phyloP scores from a whole-genome alignment of 163 green algal genomes.

The Chlorella variabilis region DNA sequence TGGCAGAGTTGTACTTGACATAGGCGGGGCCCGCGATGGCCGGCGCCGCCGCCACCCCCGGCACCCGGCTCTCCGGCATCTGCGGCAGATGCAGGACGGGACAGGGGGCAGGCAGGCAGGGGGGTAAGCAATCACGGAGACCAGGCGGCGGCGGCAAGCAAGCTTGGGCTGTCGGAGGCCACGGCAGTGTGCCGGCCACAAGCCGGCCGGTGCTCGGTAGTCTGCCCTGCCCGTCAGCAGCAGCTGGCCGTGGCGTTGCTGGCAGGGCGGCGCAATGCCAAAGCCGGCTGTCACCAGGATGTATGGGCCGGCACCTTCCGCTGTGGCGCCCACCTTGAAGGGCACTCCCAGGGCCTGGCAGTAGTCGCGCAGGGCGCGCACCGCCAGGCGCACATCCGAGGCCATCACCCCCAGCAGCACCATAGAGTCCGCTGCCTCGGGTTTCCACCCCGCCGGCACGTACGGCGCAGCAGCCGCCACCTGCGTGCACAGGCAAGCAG shows the following conservation, averaged over 20 bases:
- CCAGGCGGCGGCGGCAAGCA: no score
- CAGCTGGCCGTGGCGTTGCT: no score
- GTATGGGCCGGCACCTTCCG: no score
- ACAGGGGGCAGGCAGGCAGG: neutral
- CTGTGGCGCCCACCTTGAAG: conserved; percentile 42
- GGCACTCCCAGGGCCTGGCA: conserved; percentile 52
- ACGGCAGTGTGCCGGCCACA: no score
- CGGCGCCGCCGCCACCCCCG: conserved; percentile 31
- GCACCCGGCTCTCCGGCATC: conserved; percentile 35
- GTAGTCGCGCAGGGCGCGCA: conserved; percentile 69
- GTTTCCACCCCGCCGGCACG: conserved; percentile 40
- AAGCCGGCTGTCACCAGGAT: no score
- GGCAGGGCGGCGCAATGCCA: no score
- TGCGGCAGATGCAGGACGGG: neutral
- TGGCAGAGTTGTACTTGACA: conserved; percentile 69
- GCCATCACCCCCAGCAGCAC: conserved; percentile 71
- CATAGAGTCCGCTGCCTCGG: conserved; percentile 21
- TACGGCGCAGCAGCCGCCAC: conserved; percentile 8
- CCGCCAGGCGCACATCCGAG: conserved; percentile 59
- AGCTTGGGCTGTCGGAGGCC: no score
- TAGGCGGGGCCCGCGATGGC: conserved; percentile 58
- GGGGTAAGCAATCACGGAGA: no score
- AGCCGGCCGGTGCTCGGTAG: no score
- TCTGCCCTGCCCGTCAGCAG: no score
- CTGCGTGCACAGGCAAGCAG: neutral